Evolutionary conservation across 225 moss, liverwort and hornwort species (phyloP).

Genomic region (Rhytidiadelphus loreus): DNA sequence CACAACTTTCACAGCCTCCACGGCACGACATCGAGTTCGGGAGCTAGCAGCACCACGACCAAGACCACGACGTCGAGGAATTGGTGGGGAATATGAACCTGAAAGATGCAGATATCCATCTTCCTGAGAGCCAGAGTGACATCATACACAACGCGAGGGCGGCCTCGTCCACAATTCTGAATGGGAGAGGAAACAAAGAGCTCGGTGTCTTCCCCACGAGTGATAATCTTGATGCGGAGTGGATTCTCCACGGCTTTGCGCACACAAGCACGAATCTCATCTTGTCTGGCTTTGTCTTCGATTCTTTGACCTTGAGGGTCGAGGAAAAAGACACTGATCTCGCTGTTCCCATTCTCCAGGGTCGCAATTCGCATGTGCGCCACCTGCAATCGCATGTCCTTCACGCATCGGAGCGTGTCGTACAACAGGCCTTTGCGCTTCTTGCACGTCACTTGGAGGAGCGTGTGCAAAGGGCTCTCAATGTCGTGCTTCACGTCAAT

Average conservation of each 20-base stretch:
- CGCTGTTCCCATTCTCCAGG: constrained; percentile 24
- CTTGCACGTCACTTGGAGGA: constrained; percentile 53
- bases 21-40: background rate
- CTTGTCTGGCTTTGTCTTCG: constrained; percentile 13
- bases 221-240: constrained; percentile 40
- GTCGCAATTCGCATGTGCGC: constrained; percentile 56
- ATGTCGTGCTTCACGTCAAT: constrained; percentile 9
- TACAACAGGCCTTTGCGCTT: constrained; percentile 62
- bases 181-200: constrained; percentile 60
- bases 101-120: constrained; percentile 60
- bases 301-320: constrained; percentile 31
- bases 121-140: constrained; percentile 48
- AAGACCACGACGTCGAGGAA: background rate
- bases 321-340: constrained; percentile 43
- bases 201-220: constrained; percentile 50
- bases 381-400: constrained; percentile 45
- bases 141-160: constrained; percentile 65
- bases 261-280: constrained; percentile 9
- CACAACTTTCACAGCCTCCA: background rate
- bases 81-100: constrained; percentile 6
- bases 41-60: background rate
- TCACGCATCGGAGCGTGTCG: constrained; percentile 66
- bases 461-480: constrained; percentile 53
- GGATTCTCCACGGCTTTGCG: constrained; percentile 39
- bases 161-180: constrained; percentile 52